These are phyloP conservation scores for Conoideocrella luteorostrata DNA, from an alignment of 2,329 filamentous ascomycete genomes.

Conservation along the genomic window DNA sequence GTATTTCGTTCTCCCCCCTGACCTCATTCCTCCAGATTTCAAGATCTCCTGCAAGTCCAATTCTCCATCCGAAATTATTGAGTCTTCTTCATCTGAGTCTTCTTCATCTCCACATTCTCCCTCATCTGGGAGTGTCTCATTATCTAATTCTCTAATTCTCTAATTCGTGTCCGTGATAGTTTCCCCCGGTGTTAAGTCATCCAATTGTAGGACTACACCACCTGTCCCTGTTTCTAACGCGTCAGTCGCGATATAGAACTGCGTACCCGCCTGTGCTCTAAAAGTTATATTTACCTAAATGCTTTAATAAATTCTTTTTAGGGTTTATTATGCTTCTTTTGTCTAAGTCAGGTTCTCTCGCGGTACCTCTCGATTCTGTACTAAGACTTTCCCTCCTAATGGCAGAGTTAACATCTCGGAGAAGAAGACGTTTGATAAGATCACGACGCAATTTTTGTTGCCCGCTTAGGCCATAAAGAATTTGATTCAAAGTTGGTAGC, in stretches of 20 bases:
- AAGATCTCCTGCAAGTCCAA: no score
- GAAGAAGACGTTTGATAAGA: not conserved
- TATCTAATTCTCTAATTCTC: no score
- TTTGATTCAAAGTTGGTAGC: no score
- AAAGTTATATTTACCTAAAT: slow-evolving; percentile 1
- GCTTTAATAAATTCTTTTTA: not conserved
- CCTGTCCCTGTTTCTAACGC: not conserved
- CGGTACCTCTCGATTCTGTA: not conserved
- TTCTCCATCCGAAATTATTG: no score
- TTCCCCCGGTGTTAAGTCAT: not conserved
- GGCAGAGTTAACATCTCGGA: not conserved
- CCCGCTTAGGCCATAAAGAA: no score
- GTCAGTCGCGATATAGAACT: not conserved
- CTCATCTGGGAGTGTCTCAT: no score
- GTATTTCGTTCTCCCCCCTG: no score
- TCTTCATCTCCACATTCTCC: no score
- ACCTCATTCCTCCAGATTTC: no score
- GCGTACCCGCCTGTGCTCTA: not conserved
- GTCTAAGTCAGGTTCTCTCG: not conserved
- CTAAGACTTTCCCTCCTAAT: not conserved
- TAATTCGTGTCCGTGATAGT: not conserved
- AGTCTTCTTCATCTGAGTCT: no score
- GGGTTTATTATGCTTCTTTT: not conserved
- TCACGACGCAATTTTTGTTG: no score
- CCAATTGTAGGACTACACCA: not conserved